These are phyloP conservation scores for Fusarium sambucinum DNA, from an alignment of 2,329 filamentous ascomycete genomes.

Conservation along the genomic window DNA sequence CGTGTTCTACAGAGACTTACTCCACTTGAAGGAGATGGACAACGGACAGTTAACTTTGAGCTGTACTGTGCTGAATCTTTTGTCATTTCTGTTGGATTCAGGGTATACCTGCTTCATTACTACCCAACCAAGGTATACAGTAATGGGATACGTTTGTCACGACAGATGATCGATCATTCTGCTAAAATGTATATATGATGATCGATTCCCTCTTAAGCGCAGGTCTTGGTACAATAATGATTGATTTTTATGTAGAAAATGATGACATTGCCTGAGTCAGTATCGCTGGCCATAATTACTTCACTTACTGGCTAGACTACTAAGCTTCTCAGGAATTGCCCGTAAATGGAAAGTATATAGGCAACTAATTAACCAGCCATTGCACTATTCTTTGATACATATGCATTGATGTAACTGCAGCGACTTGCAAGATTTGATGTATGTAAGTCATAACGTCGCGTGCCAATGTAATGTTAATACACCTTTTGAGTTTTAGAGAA, in stretches of 20 bases:
- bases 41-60: background rate
- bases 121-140: background rate
- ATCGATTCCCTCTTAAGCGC: background rate
- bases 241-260: background rate
- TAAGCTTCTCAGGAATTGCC: conserved; percentile 28
- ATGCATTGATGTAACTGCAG: background rate
- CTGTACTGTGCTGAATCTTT: background rate
- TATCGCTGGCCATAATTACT: conserved; percentile 12
- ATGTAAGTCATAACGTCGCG: background rate
- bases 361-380: background rate
- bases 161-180: background rate
- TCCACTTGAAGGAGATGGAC: conserved; percentile 17
- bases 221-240: background rate
- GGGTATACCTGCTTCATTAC: background rate
- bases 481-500: background rate
- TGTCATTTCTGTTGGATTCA: background rate
- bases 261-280: conserved; percentile 27
- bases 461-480: background rate
- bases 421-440: background rate
- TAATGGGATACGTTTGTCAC: background rate
- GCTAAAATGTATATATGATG: background rate
- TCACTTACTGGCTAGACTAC: conserved; percentile 21
- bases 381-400: background rate
- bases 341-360: conserved; percentile 24
- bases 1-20: conserved; percentile 34